phyloP scores from a whole-genome alignment of 768 basidiomycete genomes.

The Boletus patriciae region DNA sequence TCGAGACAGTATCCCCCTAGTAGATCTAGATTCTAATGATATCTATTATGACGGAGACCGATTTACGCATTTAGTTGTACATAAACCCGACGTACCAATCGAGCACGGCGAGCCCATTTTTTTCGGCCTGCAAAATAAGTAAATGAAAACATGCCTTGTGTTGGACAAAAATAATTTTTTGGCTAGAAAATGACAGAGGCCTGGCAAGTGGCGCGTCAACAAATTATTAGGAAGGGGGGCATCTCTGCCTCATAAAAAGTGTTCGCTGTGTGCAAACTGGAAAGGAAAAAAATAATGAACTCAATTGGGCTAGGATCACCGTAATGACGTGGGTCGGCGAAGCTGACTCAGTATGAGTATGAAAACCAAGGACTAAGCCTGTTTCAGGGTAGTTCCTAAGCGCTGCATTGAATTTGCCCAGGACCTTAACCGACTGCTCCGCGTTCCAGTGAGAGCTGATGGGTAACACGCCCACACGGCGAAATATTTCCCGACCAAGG shows the following conservation, averaged over 20 bases:
- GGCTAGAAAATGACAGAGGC: neutral
- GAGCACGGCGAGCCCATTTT: neutral
- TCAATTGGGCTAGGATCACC: neutral
- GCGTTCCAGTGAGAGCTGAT: neutral
- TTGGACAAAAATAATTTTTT: neutral
- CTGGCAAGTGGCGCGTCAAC: neutral
- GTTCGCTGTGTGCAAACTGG: neutral
- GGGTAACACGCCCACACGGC: neutral
- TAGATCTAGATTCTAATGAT: neutral
- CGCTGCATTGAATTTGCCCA: neutral
- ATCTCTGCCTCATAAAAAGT: neutral
- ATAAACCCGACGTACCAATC: neutral
- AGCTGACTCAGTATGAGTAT: neutral
- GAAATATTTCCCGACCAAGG: neutral
- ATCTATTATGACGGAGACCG: neutral
- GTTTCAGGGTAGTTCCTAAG: neutral
- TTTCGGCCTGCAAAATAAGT: neutral
- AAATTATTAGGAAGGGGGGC: neutral
- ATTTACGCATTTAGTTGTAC: neutral
- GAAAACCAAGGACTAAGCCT: too few species aligned
- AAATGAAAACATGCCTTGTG: neutral
- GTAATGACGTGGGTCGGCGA: neutral
- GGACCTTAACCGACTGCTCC: neutral
- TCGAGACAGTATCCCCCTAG: neutral
- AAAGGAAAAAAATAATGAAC: neutral